phyloP scores from a whole-genome alignment of 1,284 basidiomycete genomes.

The Apiotrichum siamense region DNA sequence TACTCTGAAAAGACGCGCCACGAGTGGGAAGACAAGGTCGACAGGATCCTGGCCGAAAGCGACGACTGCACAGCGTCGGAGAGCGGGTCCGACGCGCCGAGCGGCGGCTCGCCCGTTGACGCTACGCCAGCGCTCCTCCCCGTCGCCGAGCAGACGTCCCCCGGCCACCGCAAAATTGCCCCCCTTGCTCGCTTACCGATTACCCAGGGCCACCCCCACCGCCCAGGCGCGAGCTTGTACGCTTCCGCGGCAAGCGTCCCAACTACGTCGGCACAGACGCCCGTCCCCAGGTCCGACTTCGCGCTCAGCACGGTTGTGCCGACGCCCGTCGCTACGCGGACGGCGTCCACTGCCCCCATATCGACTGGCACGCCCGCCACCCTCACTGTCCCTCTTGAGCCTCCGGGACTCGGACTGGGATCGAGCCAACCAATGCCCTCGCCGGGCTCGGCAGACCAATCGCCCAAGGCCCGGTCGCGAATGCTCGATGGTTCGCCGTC shows the following conservation, averaged over 20 bases:
- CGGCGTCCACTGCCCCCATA: no score
- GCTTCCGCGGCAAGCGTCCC: not conserved
- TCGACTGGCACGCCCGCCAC: no score
- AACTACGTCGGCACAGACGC: not conserved
- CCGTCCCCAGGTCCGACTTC: not conserved
- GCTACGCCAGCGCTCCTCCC: not conserved
- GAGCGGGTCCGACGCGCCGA: constrained; percentile 35
- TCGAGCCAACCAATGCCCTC: no score
- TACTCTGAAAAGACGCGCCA: constrained; percentile 96
- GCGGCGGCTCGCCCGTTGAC: constrained; percentile 3
- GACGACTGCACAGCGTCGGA: constrained; percentile 50
- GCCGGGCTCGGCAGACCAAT: not conserved
- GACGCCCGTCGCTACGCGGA: no score
- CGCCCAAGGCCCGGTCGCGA: not conserved
- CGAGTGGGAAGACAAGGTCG: constrained; percentile 92
- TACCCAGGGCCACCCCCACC: constrained; percentile 40
- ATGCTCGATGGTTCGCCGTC: no score
- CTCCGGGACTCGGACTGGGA: no score
- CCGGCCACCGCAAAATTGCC: constrained; percentile 37
- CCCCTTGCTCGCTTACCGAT: constrained; percentile 40
- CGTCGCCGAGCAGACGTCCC: constrained; percentile 28
- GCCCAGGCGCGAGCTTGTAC: not conserved
- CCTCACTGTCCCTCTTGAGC: no score
- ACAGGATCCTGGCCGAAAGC: constrained; percentile 56
- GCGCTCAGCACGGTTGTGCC: no score